Evolutionary conservation across 257 asterid genomes (phyloP), one percentile per base, ranked within the genome.

Genomic region (Asclepias syriaca): DNA sequence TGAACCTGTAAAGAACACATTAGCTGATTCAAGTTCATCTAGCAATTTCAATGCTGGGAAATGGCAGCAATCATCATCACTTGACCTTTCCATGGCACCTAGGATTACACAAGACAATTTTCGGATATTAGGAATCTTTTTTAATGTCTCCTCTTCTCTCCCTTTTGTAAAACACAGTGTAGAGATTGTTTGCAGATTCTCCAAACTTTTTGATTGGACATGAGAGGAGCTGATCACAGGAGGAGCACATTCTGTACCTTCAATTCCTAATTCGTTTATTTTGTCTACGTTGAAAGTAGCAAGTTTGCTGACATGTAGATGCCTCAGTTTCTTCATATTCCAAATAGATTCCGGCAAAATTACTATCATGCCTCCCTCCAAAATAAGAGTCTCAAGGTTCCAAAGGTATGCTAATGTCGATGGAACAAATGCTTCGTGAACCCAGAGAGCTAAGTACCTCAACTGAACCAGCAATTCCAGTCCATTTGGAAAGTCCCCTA

Each of bases 281-380:
- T 12, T 10, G 14, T 40, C 45, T 9, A 15, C 37, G 10, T 46
- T 64, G 13, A 64, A 10, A 64, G 11, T 10, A 64, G 27, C 49
- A 13, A 21, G 22, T 5, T 5, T 9, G 8, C 18, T 13, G 18
- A 66, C 51, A 37, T 37, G 70, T 2, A 77, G 11, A 59, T 77
- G 73, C 45, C 57, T 72, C 71, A 77, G 65, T 39, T 60, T 72
- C 40, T 5, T 43, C 71, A 77, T 49, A 21, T 50, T 51, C 68
- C 65, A 43, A 27, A 78, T 49, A 32, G 8, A 18, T 3, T n/a
- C 21, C 59, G 75, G 72, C 40, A 73, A 16, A 29, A 69, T n/a
- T 27, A 10, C 22, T 27, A 21, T 14, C 1, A 21, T 3, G n/a
- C 5, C 0, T 55, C 57, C 40, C 3, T 55, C 5, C 15, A 68